phyloP scores from a whole-genome alignment of 192 early-diverging fungal species.

The Rhizophagus sp. region DNA sequence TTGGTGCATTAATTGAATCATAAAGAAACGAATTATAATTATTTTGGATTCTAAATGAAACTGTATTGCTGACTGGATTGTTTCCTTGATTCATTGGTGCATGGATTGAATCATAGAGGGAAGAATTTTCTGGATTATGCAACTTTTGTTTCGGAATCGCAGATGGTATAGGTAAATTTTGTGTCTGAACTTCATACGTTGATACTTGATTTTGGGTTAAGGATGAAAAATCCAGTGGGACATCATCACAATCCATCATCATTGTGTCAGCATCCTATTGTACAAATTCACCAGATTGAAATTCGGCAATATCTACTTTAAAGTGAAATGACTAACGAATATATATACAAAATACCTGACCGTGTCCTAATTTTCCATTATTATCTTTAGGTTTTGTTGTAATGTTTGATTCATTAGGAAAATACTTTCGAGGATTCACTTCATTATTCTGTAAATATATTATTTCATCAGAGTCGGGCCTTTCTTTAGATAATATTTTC shows the following conservation, averaged over 20 bases:
- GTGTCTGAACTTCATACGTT: background rate
- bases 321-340: background rate
- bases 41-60: too few relatives aligned
- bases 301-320: background rate
- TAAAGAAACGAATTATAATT: too few relatives aligned
- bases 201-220: background rate
- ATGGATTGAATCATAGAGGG: background rate
- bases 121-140: background rate
- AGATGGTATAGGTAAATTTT: background rate
- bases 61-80: background rate
- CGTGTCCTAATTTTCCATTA: background rate
- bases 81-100: background rate
- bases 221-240: background rate
- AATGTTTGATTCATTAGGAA: background rate
- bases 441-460: background rate
- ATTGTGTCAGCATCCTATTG: constrained; percentile 3
- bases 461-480: background rate
- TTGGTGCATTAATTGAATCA: too few relatives aligned
- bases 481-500: constrained; percentile 3
- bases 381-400: background rate
- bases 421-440: background rate
- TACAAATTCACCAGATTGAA: background rate
- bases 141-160: background rate
- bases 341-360: background rate
- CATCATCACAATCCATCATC: constrained; percentile 17